Conservation (phyloP, 1,284 basidiomycete genomes). For the Ceratobasidium sp. region DNA sequence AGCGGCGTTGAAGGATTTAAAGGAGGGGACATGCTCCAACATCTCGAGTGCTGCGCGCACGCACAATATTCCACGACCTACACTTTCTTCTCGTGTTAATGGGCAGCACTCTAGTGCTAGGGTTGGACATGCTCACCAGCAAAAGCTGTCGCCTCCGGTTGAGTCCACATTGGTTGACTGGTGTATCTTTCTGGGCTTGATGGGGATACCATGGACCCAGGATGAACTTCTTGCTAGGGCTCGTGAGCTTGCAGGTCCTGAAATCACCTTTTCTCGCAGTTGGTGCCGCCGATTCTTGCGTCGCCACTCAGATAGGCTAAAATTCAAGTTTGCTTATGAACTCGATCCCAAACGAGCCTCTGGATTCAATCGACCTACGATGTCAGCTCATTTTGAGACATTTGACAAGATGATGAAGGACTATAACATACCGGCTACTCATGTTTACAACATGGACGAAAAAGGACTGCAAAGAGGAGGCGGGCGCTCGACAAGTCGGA, state of each 20-base stretch:
- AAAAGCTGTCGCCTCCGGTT: neutral
- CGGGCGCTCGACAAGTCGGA: constrained; percentile 45
- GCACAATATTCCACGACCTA: no score
- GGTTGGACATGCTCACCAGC: neutral
- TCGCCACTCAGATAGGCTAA: neutral
- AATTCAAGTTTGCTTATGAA: constrained; percentile 22
- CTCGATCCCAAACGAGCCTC: constrained; percentile 23
- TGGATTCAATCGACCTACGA: constrained; percentile 15
- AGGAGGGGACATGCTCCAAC: no score
- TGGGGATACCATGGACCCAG: constrained; percentile 20
- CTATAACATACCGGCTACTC: constrained; percentile 46
- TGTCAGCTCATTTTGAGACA: neutral
- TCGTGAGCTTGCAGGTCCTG: constrained; percentile 2
- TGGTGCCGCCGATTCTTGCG: constrained; percentile 7
- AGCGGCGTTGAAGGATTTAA: no score
- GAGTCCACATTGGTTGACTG: constrained; percentile 11
- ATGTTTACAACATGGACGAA: constrained; percentile 51
- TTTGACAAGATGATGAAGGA: constrained; percentile 24
- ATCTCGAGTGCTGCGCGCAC: no score
- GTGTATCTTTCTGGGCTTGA: constrained; percentile 5
- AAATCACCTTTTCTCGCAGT: neutral
- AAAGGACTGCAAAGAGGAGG: constrained; percentile 52
- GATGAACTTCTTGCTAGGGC: neutral
- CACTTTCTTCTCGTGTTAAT: no score
- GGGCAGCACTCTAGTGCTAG: constrained; percentile 6